Percentiles rank a stretch among this genome's conserved stretches.
Conservation (phyloP, 2,329 filamentous ascomycete genomes). For the Blumeriella jaapii region DNA sequence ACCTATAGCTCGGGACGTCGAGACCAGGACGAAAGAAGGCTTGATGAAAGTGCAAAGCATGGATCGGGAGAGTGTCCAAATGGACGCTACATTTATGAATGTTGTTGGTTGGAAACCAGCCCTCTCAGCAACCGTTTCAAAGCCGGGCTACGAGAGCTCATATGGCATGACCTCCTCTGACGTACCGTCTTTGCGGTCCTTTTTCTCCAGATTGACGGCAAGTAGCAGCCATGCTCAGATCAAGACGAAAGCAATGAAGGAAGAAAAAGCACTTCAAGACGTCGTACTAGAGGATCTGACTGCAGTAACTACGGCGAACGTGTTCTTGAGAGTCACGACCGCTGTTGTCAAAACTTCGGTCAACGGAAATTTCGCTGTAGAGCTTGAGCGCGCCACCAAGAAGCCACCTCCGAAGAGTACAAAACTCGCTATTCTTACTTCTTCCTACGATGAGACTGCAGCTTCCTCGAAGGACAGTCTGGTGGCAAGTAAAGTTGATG, state of each 20-base stretch:
- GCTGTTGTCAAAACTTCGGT: slow-evolving; percentile 72
- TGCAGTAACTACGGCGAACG: slow-evolving; percentile 58
- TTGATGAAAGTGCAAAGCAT: slow-evolving; percentile 80
- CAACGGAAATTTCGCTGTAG: slow-evolving; percentile 58
- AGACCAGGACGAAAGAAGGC: slow-evolving; percentile 72
- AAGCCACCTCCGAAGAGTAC: slow-evolving; percentile 88
- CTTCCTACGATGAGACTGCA: slow-evolving; percentile 76
- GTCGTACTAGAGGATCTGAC: slow-evolving; percentile 61
- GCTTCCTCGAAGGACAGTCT: slow-evolving; percentile 36
- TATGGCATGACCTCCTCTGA: slow-evolving; percentile 39
- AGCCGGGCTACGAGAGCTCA: slow-evolving; percentile 17
- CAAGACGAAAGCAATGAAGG: slow-evolving; percentile 45
- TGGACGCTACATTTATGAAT: slow-evolving; percentile 83
- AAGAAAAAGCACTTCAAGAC: slow-evolving; percentile 52
- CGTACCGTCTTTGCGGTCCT: slow-evolving; percentile 57
- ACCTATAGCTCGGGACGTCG: slow-evolving; percentile 64
- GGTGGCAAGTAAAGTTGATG: slow-evolving; percentile 52
- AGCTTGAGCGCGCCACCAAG: slow-evolving; percentile 91
- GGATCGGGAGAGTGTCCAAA: slow-evolving; percentile 77
- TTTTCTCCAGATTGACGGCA: slow-evolving; percentile 68
- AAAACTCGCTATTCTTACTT: slow-evolving; percentile 76
- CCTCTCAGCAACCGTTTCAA: slow-evolving; percentile 27
- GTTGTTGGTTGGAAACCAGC: slow-evolving; percentile 74
- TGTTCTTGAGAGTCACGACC: slow-evolving; percentile 82
- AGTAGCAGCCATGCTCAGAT: slow-evolving; percentile 37